A percentile compares a stretch with the other conserved stretches of the same genome.
phyloP scores from a whole-genome alignment of 257 asterid species.

The Ehretia macrophylla region DNA sequence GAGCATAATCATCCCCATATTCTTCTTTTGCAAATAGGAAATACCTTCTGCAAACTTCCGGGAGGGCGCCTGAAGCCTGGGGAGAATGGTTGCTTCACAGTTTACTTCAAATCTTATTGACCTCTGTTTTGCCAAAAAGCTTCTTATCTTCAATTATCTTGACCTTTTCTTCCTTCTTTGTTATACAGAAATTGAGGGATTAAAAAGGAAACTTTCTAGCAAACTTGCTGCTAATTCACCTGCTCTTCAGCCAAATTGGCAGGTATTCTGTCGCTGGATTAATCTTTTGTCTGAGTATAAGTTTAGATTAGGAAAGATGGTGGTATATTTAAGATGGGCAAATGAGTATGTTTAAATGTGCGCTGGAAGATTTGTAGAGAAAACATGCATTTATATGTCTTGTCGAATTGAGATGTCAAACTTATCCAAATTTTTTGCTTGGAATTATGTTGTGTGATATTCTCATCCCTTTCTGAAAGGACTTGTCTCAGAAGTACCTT shows the following conservation, averaged over 20 bases:
- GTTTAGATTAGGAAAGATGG: neutral
- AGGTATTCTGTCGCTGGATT: conserved; percentile 38
- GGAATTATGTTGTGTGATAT: too few species aligned
- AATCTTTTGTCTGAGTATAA: neutral
- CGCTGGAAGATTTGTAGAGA: too few species aligned
- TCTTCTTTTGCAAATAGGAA: conserved; percentile 95
- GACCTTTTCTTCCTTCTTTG: neutral
- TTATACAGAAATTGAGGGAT: conserved; percentile 72
- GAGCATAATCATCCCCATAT: conserved; percentile 99
- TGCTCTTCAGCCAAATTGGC: conserved; percentile 86
- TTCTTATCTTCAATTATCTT: neutral
- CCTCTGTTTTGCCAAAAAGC: neutral
- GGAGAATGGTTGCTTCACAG: conserved; percentile 66
- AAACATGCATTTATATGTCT: too few species aligned
- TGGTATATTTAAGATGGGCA: too few species aligned
- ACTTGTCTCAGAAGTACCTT: too few species aligned
- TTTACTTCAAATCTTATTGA: neutral
- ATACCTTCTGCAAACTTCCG: conserved; percentile 97
- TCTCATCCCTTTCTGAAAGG: too few species aligned
- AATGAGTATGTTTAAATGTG: too few species aligned
- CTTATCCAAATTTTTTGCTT: too few species aligned
- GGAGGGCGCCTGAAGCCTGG: conserved; percentile 99
- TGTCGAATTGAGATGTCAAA: too few species aligned
- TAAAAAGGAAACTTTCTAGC: conserved; percentile 96
- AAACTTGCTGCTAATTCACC: conserved; percentile 83